These are phyloP conservation scores for Hepatocystis sp. DNA, from an alignment of 169 alveolate genomes.

Conservation along the genomic window DNA sequence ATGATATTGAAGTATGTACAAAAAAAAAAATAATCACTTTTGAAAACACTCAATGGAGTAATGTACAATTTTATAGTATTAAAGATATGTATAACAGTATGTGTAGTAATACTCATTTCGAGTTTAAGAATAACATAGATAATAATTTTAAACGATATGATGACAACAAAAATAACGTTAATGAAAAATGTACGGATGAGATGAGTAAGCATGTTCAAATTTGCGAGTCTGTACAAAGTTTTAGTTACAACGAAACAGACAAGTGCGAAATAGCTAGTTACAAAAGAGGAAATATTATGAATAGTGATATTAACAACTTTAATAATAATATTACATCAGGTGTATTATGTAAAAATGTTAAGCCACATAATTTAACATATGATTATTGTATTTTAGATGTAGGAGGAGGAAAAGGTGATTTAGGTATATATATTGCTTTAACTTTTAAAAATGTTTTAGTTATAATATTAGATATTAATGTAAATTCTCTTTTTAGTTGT, in stretches of 20 bases:
- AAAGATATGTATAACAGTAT: conserved; percentile 7
- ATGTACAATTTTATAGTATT: conserved; percentile 42
- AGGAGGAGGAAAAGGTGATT: conserved; percentile 75
- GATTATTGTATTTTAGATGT: conserved; percentile 67
- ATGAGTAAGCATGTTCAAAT: too few relatives aligned
- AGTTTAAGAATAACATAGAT: conserved; percentile 2
- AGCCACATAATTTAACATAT: conserved; percentile 7
- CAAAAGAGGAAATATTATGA: not conserved
- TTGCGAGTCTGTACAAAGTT: too few relatives aligned
- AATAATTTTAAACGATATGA: not conserved
- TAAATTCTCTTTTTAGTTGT: conserved; percentile 58
- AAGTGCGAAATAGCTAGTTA: too few relatives aligned
- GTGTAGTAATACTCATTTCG: not conserved
- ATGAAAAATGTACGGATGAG: not conserved
- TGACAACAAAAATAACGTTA: not conserved
- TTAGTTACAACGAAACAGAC: too few relatives aligned
- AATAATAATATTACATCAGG: not conserved
- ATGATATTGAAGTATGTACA: conserved; percentile 10
- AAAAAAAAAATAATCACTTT: conserved; percentile 26
- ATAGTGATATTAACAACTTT: not conserved
- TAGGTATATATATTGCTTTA: conserved; percentile 67
- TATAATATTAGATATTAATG: conserved; percentile 65
- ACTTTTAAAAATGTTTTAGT: conserved; percentile 62
- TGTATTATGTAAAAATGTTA: not conserved
- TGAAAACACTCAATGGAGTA: conserved; percentile 52